Conservation (phyloP, 352 stramenopile genomes). For the Lagenidium sp. region DNA sequence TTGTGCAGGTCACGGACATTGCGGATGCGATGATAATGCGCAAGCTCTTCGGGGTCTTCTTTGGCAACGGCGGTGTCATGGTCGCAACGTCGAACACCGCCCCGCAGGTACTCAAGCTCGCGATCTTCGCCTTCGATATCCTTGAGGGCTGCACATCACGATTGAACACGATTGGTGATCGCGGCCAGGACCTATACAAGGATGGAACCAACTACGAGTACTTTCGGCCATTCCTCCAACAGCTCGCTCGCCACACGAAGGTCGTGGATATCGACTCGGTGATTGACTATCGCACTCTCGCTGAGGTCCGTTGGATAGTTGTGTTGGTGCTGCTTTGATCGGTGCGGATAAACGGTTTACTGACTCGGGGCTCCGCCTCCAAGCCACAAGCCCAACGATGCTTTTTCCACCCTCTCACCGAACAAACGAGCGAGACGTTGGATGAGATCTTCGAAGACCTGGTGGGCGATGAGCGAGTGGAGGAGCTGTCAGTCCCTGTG, state of each 20-base stretch:
- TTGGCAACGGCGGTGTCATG: conserved; percentile 85
- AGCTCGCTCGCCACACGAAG: conserved; percentile 87
- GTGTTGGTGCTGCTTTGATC: no score
- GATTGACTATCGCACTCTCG: conserved; percentile 66
- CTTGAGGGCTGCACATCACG: background rate
- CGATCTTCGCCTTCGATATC: background rate
- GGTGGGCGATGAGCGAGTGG: conserved; percentile 13
- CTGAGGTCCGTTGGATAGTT: conserved; percentile 9
- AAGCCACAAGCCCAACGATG: no score
- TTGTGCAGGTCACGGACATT: conserved; percentile 89
- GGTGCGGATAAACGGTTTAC: no score
- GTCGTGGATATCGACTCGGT: conserved; percentile 61
- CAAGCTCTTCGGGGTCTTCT: conserved; percentile 92
- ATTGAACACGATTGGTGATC: background rate
- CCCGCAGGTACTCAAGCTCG: conserved; percentile 22
- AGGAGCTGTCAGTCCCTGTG: conserved; percentile 47
- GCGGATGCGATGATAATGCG: conserved; percentile 95
- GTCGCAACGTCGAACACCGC: conserved; percentile 94
- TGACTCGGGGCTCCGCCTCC: no score
- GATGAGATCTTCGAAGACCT: conserved; percentile 33
- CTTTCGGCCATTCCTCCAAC: conserved; percentile 95
- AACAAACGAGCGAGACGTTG: conserved; percentile 21
- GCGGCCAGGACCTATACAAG: conserved; percentile 85
- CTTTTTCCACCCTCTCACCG: conserved; percentile 20
- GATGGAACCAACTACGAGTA: conserved; percentile 94